Evolutionary conservation across 2,329 filamentous ascomycete species (phyloP), one percentile per base, ranked within the genome.

Genomic region (Emergomyces orientalis): DNA sequence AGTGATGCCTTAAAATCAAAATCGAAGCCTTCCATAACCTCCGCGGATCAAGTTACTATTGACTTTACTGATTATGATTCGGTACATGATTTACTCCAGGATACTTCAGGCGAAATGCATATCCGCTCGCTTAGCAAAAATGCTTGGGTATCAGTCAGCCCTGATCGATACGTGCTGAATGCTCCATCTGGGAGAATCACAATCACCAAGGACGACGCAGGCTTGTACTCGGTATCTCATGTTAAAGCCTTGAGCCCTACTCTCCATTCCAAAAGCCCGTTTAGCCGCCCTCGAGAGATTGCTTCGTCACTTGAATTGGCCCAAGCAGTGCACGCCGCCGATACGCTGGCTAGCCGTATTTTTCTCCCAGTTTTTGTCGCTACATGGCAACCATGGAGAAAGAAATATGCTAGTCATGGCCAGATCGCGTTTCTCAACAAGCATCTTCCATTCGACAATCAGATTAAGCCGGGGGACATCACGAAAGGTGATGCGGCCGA

Each of bases 31-130:
- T 45, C 39, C 5, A 34, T 63, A 11, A 60, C 66, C 17, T 32
- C 47, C 25, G 62, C 70, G 17, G 69, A 71, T 59, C 66, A 76
- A 14, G 74, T 81, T 13, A 82, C 80, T 25, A 78, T 97, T 37
- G 88, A 85, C 0, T 96, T 97, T 70, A 93, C 90, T 8, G 90
- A 96, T 69, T 99, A 97, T 73, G 88, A 89, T 63, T 93, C 88
- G 2, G 86, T 99, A n/a, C 87, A 91, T 67, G 94, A 97, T 70
- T 82, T 99, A 17, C 88, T 99, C 43, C 83, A 87, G 54, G 93
- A 97, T 72, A 88, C 86, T 0, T 88, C 86, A 2, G 85, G 84
- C 34, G 93, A 97, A 70, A 81, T 81, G 54, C 88, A 92, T 70
- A 91, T 97, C 65, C 86, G 90, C 54, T 79, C 82, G 19, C 79